Percentiles rank a stretch among this genome's conserved stretches.
Conservation (phyloP, 805 yeast genomes). For the Monosporozyma solicola region DNA sequence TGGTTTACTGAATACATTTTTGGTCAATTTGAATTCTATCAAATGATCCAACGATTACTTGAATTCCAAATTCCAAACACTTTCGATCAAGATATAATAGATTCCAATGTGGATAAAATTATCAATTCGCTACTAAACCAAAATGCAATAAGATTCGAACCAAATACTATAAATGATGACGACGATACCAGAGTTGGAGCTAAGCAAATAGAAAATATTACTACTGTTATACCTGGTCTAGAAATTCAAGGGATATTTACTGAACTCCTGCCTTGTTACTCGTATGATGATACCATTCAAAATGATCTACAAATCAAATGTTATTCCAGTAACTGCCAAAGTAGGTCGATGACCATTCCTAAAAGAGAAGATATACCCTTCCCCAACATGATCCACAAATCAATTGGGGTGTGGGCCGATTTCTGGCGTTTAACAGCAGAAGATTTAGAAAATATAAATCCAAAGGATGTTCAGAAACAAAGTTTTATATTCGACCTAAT, state of each 20-base stretch:
- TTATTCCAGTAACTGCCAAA: slow-evolving; percentile 32
- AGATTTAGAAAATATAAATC: slow-evolving; percentile 43
- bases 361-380: slow-evolving; percentile 20
- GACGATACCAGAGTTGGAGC: slow-evolving; percentile 11
- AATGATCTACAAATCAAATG: slow-evolving; percentile 33
- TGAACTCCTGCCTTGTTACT: slow-evolving; percentile 29
- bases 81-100: slow-evolving; percentile 42
- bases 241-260: slow-evolving; percentile 31
- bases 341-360: slow-evolving; percentile 7
- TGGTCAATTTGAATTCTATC: slow-evolving; percentile 44
- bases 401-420: slow-evolving; percentile 50
- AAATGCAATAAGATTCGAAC: slow-evolving; percentile 37
- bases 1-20: slow-evolving; percentile 48
- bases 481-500: slow-evolving; percentile 69
- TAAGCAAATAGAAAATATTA: slow-evolving; percentile 17
- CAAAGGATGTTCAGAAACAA: slow-evolving; percentile 52
- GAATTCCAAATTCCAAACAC: slow-evolving; percentile 43
- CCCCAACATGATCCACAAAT: slow-evolving; percentile 30
- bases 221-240: slow-evolving; percentile 30
- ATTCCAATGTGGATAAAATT: slow-evolving; percentile 41
- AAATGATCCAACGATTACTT: slow-evolving; percentile 41
- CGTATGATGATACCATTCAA: slow-evolving; percentile 28
- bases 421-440: slow-evolving; percentile 55
- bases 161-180: slow-evolving; percentile 9
- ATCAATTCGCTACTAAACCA: slow-evolving; percentile 35